Evolutionary conservation across 345 rosid species (phyloP), one percentile per base, ranked within the genome.

Genomic region (Pelargonium nanum): DNA sequence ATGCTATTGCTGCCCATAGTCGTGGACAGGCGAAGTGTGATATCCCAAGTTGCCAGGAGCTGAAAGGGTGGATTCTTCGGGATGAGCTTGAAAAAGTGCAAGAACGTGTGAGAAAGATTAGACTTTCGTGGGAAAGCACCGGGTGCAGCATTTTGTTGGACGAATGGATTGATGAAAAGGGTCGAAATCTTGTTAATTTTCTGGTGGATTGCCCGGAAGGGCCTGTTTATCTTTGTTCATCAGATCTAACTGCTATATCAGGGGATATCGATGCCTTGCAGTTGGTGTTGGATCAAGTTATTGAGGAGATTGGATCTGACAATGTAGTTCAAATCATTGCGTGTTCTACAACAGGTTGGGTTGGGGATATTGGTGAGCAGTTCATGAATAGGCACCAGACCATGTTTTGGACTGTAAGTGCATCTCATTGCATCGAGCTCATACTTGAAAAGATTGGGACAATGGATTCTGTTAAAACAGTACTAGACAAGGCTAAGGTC

Each of bases 141-240:
- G 85, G 96, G 16, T 88, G 92, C 64, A 83, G 83, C 67, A 61
- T 88, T 64, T 69, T 88, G 69, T 63, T 83, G 71, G 92, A 88
- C 67, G 82, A 78, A 70, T 88, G 91, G 89, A 64, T 62, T 24
- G 83, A 77, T 30, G 62, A 68, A 50, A 70, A 72, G 32, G 87
- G 89, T 58, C 71, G 57, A 61, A 66, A 71, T 65, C 60, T 85
- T 17, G 81, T 83, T 66, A 60, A 34, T 71, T 81, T 88, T 60
- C 44, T 85, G 28, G 85, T 72, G 22, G 82, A 88, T 53, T 80
- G 72, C 56, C 84, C 82, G 1, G 70, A 60, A 24, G 87, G 89
- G 50, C 64, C 85, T 0, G 61, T 79, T 26, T 85, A 83, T 72
- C 81, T 88, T 30, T 57, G 54, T 1, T 80, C 90, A 19, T 52